A percentile compares a stretch with the other conserved stretches of the same genome.
Conservation (phyloP, 2,329 filamentous ascomycete genomes). For the Ceratocystiopsis brevicomis region DNA sequence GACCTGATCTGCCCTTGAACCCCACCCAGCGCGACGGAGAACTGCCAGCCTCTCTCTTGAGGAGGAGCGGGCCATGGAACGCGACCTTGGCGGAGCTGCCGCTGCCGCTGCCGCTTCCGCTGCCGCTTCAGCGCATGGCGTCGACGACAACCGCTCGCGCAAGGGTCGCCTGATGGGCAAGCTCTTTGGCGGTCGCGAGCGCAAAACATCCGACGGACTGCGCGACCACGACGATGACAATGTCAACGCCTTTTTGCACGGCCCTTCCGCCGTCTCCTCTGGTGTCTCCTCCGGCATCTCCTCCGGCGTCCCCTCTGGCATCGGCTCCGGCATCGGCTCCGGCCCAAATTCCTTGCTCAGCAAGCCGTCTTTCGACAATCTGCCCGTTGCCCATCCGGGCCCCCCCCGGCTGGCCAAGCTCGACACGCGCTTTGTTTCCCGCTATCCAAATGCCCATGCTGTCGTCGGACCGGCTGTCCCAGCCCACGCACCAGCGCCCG, state of each 20-base stretch:
- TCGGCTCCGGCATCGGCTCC: slow-evolving; percentile 2
- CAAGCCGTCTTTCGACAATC: slow-evolving; percentile 30
- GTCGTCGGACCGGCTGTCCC: slow-evolving; percentile 19
- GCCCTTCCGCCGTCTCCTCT: slow-evolving; percentile 18
- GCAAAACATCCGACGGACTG: slow-evolving; percentile 19
- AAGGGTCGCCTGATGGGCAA: slow-evolving; percentile 43
- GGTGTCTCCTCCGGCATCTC: not conserved
- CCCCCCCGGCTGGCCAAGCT: slow-evolving; percentile 29
- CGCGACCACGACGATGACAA: slow-evolving; percentile 18
- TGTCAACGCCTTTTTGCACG: slow-evolving; percentile 40
- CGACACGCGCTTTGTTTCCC: slow-evolving; percentile 34
- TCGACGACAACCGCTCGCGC: slow-evolving; percentile 16
- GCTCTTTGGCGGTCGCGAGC: slow-evolving; percentile 30
- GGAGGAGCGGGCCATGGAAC: slow-evolving; percentile 5
- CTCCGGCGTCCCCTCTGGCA: no score
- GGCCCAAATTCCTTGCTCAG: not conserved
- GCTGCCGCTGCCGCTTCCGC: slow-evolving; percentile 1
- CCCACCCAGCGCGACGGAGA: no score
- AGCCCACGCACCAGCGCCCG: slow-evolving; percentile 23
- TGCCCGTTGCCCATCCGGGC: slow-evolving; percentile 32
- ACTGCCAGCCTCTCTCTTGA: no score
- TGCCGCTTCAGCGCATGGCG: slow-evolving; percentile 1
- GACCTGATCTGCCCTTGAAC: no score
- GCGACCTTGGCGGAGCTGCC: slow-evolving; percentile 3
- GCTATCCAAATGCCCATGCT: slow-evolving; percentile 34